These are phyloP conservation scores for Neopestalotiopsis sp. DNA, from an alignment of 2,329 filamentous ascomycete species.

Conservation along the genomic window DNA sequence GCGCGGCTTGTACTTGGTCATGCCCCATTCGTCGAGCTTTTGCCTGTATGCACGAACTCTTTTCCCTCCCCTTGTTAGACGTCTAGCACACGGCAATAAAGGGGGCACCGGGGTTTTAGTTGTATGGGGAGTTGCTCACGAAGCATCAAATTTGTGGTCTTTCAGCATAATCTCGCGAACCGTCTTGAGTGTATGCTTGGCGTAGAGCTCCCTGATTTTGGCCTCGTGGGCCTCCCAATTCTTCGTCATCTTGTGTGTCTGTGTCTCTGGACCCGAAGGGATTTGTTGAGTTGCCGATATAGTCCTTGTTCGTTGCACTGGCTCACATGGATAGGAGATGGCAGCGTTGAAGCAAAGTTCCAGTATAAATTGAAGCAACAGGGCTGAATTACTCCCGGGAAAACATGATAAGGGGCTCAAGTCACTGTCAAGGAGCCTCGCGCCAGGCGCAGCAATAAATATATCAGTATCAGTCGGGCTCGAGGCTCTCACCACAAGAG, in stretches of 20 bases:
- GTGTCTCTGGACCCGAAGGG: background rate
- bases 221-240: slow-evolving; percentile 13
- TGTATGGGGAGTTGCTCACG: background rate
- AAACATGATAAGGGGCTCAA: no score
- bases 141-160: slow-evolving; percentile 9
- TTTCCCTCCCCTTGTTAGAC: background rate
- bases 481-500: no score
- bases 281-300: no score
- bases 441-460: no score
- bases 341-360: no score
- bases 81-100: background rate
- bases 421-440: no score
- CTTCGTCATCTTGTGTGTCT: slow-evolving; percentile 10
- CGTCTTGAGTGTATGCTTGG: slow-evolving; percentile 8
- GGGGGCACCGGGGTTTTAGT: background rate
- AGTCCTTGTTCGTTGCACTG: no score
- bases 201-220: slow-evolving; percentile 13
- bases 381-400: no score
- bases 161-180: slow-evolving; percentile 14
- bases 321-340: no score
- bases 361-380: no score
- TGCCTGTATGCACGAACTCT: slow-evolving; percentile 11
- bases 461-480: no score
- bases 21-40: slow-evolving; percentile 14
- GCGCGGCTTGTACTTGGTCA: slow-evolving; percentile 16